A percentile compares a stretch with the other conserved stretches of the same genome.
Conservation (phyloP, 371 early-diverging fungal species). For the Gilbertella persicaria region DNA sequence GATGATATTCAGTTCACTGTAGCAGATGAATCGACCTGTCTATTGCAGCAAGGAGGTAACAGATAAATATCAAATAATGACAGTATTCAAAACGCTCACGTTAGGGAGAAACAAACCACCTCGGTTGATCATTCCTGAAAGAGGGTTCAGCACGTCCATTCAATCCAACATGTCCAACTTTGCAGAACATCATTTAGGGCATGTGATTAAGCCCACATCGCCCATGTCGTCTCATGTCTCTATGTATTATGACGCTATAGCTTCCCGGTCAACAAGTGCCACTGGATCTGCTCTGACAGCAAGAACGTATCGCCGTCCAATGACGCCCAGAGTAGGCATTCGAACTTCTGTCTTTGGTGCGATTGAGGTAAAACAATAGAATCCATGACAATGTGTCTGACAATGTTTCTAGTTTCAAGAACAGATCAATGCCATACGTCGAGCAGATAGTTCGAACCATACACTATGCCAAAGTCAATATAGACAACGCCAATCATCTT, state of each 20-base stretch:
- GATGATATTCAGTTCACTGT: neutral
- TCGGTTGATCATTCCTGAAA: conserved; percentile 29
- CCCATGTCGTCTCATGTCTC: conserved; percentile 29
- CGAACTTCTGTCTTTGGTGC: conserved; percentile 52
- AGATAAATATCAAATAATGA: conserved; percentile 1
- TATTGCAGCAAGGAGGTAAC: conserved; percentile 3
- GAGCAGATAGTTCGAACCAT: conserved; percentile 26
- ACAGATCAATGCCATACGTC: conserved; percentile 33
- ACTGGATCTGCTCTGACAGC: conserved; percentile 29
- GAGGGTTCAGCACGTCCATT: conserved; percentile 19
- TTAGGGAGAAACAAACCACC: conserved; percentile 16
- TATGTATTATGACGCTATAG: conserved; percentile 20
- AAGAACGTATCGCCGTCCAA: conserved; percentile 31
- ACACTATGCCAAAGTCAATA: neutral
- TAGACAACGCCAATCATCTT: conserved; percentile 32
- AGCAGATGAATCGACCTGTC: conserved; percentile 6
- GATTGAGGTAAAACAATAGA: conserved; percentile 38
- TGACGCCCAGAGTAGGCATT: conserved; percentile 50
- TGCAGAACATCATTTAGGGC: conserved; percentile 30
- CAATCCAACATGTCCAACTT: conserved; percentile 23
- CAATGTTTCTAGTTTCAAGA: conserved; percentile 33
- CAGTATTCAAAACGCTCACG: neutral
- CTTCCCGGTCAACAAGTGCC: conserved; percentile 35
- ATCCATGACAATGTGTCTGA: neutral
- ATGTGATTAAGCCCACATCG: conserved; percentile 37